Base-by-base conservation (phyloP, 305 asterid genomes). In the Fraxinus ornus region DNA sequence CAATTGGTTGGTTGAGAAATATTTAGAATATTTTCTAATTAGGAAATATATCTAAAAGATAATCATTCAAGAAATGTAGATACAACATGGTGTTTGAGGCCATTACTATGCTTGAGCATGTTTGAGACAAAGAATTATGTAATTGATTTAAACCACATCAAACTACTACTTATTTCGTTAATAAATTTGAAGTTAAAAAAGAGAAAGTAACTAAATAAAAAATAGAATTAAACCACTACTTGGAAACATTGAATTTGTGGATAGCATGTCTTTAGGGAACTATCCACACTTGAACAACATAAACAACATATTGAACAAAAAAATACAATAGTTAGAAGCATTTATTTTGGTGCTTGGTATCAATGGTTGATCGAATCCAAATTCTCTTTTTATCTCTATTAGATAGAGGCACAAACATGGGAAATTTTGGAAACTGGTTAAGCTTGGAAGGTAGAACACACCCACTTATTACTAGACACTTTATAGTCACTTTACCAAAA, bases 1-100 rank as follows among this genome's bases (percentile, higher is more conserved):
- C 85, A 87, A 22, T 71, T 82, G 78, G 74, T 82, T 84, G 85
- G 81, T 72, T 84, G 35, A 19, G 28, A 22, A 36, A 55, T 49
- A 35, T 70, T 49, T 4, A 19, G 77, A 15, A 36, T 7, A 36
- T 1, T 22, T 77, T 17, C 9, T 6, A 77, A 26, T 30, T 49
- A 44, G 10, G 10, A 57, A 57, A 19, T 60, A 60, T 19, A 32
- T 32, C 3, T 35, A 26, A 26, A 66, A 1, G 26, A 22, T 12
- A 26, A 66, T 28, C n/a, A 28, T 68, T 68, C 37, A 26, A 68
- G 24, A 12, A 68, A 10, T 68, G 75, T 68, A 4, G 2, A 26
- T 1, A 21, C 72, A 24, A 52, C 2, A 17, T 52, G 62, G 70
- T 60, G 26, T 60, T 60, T 7, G 4, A 21, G 74, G 37, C 37